Base-by-base conservation (phyloP, 2,329 filamentous ascomycete genomes). In the Endoconidiophora polonica region DNA sequence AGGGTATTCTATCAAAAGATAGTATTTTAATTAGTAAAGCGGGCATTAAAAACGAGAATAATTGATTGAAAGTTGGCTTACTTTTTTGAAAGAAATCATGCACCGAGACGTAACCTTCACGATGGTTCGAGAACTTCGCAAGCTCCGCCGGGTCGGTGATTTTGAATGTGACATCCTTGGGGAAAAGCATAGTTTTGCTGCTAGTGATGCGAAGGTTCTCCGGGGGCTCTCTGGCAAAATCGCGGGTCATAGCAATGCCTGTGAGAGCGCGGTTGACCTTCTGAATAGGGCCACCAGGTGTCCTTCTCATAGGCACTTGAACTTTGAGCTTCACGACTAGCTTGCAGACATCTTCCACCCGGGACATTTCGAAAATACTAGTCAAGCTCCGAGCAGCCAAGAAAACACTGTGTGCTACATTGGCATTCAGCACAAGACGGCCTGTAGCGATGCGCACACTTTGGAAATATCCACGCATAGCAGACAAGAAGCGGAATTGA, bases 321-420 rank as follows among this genome's bases (percentile, higher is more conserved):
- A 53, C 52, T 14, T 43, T 42, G 22, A 53, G 44, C 12, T 45
- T 44, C 33, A 50, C 40, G 2, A 53, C 36, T 20, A 88, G 67
- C 57, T 79, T 77, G 18, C 43, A 41, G 20, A 50, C 36, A 2
- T 73, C 75, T 20, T 78, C 69, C 0, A 73, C 62, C 58, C 44
- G 26, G 16, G 48, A 42, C n/a, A 22, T 12, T 5, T 42, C 36
- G n/a, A 54, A 46, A 38, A 51, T 45, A 6, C 37, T 24, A n/a
- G 18, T 37, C 20, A 54, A 26, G 26, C 33, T 46, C 12, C 61
- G 22, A 59, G 44, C 9, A 58, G 60, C 18, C 33, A 48, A 22
- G 60, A 77, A 77, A 16, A 75, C 65, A 2, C 68, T 70, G 54
- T 76, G 69, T 0, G 70, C 70, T 7, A 75, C 68, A 50, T 78